phyloP scores from a whole-genome alignment of 129 eudicot species.

The Lactuca saligna region DNA sequence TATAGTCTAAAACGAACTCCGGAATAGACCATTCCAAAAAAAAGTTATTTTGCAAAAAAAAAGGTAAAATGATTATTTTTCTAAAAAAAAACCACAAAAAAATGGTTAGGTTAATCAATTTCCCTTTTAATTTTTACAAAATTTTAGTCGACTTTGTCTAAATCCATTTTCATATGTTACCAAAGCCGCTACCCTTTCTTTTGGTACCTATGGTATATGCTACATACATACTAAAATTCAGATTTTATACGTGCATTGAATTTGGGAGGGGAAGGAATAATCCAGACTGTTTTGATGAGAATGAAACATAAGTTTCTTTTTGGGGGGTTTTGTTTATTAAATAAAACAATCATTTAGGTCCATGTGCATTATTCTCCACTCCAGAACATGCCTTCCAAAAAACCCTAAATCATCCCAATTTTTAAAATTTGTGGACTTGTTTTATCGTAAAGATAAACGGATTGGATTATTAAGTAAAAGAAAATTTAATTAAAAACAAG shows the following conservation, averaged over 20 bases:
- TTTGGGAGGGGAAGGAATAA: slow-evolving; percentile 63
- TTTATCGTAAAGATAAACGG: neutral
- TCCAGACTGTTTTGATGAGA: slow-evolving; percentile 74
- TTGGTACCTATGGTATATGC: neutral
- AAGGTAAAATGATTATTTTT: too few relatives aligned
- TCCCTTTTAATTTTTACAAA: neutral
- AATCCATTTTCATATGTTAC: neutral
- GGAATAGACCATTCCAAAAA: too few relatives aligned
- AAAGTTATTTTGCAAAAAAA: too few relatives aligned
- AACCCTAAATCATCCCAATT: slow-evolving; percentile 20
- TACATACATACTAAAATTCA: neutral
- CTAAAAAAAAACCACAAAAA: too few relatives aligned
- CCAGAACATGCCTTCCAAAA: slow-evolving; percentile 69
- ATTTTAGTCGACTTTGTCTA: neutral
- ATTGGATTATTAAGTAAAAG: neutral
- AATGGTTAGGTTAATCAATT: too few relatives aligned
- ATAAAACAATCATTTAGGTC: slow-evolving; percentile 64
- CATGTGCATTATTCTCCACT: slow-evolving; percentile 66
- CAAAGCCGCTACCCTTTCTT: neutral
- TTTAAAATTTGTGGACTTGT: neutral
- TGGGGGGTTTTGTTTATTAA: slow-evolving; percentile 20
- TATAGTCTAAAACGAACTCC: too few relatives aligned
- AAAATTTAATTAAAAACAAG: too few relatives aligned
- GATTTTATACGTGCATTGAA: slow-evolving; percentile 57
- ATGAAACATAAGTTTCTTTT: slow-evolving; percentile 31